phyloP scores from a whole-genome alignment of 345 rosid genomes.

The Citropsis articulata region DNA sequence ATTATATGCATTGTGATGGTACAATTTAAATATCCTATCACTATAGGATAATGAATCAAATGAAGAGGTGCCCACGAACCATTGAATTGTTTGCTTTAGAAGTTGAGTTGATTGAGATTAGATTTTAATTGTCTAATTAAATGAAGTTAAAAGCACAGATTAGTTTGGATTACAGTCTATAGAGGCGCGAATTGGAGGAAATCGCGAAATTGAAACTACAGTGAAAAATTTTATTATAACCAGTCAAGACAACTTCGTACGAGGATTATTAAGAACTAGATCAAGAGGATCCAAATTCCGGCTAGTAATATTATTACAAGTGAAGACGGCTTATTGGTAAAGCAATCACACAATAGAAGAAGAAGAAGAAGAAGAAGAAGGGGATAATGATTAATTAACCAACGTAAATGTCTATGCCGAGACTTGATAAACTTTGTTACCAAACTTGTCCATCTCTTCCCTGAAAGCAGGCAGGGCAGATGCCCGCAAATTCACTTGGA shows the following conservation, averaged over 20 bases:
- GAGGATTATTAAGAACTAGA: neutral
- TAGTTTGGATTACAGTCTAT: neutral
- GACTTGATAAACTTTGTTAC: slow-evolving; percentile 32
- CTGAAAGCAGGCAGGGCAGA: slow-evolving; percentile 48
- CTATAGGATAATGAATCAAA: too few relatives aligned
- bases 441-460: slow-evolving; percentile 62
- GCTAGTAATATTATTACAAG: neutral
- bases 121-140: too few relatives aligned
- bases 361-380: too few relatives aligned
- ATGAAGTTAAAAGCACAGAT: too few relatives aligned
- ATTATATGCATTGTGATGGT: too few relatives aligned
- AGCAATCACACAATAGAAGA: neutral
- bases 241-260: neutral
- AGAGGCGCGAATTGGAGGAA: neutral
- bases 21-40: too few relatives aligned
- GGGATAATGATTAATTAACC: too few relatives aligned
- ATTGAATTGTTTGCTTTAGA: too few relatives aligned
- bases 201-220: neutral
- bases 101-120: too few relatives aligned
- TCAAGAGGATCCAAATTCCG: neutral
- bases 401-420: slow-evolving; percentile 4
- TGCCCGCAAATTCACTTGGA: slow-evolving; percentile 57
- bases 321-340: neutral
- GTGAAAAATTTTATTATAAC: neutral
- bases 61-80: too few relatives aligned